These are phyloP conservation scores for Backusella psychrophila DNA, from an alignment of 192 early-diverging fungal genomes.

Conservation along the genomic window DNA sequence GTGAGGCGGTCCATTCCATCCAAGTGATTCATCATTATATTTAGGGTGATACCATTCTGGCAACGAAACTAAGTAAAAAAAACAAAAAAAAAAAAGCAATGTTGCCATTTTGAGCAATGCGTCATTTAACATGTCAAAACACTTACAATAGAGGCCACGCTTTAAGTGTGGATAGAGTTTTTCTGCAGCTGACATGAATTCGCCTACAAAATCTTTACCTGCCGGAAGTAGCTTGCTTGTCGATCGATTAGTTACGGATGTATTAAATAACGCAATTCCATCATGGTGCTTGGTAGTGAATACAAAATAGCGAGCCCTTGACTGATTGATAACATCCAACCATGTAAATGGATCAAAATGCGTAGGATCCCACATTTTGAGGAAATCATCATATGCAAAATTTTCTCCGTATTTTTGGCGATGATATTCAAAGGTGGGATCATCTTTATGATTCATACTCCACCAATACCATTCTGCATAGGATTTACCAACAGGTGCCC, in stretches of 20 bases:
- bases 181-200: constrained; percentile 13
- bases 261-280: constrained; percentile 30
- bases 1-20: constrained; percentile 14
- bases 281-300: constrained; percentile 33
- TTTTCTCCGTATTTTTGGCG: constrained; percentile 12
- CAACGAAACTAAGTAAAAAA: constrained; percentile 16
- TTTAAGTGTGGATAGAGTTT: constrained; percentile 15
- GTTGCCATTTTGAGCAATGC: neutral
- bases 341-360: constrained; percentile 14
- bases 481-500: constrained; percentile 16
- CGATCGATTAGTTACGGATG: constrained; percentile 19
- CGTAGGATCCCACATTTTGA: constrained; percentile 6
- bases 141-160: constrained; percentile 29
- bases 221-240: constrained; percentile 5
- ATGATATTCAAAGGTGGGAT: constrained; percentile 11
- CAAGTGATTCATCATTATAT: constrained; percentile 8
- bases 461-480: constrained; percentile 33
- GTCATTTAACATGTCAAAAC: neutral
- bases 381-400: constrained; percentile 25
- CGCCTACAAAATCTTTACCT: constrained; percentile 26
- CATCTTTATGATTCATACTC: constrained; percentile 2
- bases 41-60: constrained; percentile 32
- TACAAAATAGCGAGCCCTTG: constrained; percentile 24
- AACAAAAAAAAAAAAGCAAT: too few species aligned
- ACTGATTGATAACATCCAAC: constrained; percentile 19